Evolutionary conservation across 306 rosid genomes (phyloP).

Genomic region (Citrullus mucosospermus): DNA sequence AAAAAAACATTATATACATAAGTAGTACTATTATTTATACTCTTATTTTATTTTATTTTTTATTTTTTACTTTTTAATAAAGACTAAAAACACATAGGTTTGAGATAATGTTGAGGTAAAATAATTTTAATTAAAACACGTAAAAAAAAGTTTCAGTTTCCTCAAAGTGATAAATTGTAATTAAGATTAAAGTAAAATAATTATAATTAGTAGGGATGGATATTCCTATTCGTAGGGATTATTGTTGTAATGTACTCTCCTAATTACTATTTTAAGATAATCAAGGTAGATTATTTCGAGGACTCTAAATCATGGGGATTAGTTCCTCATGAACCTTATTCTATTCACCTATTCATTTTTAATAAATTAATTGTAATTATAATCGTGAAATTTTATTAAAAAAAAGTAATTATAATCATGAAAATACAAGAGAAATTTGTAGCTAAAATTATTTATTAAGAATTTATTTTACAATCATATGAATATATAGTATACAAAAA

Average conservation of each 20-base stretch:
- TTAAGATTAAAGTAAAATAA: neutral
- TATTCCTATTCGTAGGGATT: slow-evolving; percentile 1
- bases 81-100: too few relatives aligned
- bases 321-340: neutral
- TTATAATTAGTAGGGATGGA: neutral
- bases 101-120: too few relatives aligned
- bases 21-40: too few relatives aligned
- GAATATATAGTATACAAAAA: too few relatives aligned
- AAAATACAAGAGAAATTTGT: too few relatives aligned
- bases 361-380: neutral
- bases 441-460: neutral
- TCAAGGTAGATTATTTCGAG: neutral
- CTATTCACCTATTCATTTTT: neutral
- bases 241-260: neutral
- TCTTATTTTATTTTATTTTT: too few relatives aligned
- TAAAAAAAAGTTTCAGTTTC: too few relatives aligned
- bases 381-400: too few relatives aligned
- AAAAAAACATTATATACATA: too few relatives aligned
- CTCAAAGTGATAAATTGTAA: neutral
- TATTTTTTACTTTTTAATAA: too few relatives aligned
- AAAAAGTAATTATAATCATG: neutral
- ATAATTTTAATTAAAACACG: too few relatives aligned
- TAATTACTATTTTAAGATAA: neutral
- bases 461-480: too few relatives aligned
- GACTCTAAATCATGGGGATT: neutral